phyloP scores from a whole-genome alignment of 192 early-diverging fungal species.

The Coemansia sp. region DNA sequence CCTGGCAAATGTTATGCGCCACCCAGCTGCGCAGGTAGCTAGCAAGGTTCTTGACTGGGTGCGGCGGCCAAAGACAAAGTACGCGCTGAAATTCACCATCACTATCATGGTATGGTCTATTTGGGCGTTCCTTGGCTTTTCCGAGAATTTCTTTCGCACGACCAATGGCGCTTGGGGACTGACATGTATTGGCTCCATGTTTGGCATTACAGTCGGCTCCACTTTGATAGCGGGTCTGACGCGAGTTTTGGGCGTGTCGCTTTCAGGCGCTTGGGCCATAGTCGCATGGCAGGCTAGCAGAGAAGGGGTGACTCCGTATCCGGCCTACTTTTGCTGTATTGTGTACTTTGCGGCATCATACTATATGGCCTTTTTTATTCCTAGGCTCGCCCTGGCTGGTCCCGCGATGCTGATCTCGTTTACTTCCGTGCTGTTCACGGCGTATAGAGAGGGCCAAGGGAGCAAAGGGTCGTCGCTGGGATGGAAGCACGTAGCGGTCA shows the following conservation, averaged over 20 bases:
- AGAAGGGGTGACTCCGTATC: slow-evolving; percentile 13
- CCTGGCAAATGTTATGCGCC: slow-evolving; percentile 24
- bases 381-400: slow-evolving; percentile 17
- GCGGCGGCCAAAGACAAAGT: slow-evolving; percentile 32
- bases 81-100: slow-evolving; percentile 45
- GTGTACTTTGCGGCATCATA: slow-evolving; percentile 38
- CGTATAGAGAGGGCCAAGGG: background rate
- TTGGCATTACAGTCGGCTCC: slow-evolving; percentile 41
- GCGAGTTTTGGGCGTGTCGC: slow-evolving; percentile 22
- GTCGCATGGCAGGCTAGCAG: slow-evolving; percentile 37
- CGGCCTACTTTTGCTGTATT: slow-evolving; percentile 29
- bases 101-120: slow-evolving; percentile 47
- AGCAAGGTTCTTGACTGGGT: slow-evolving; percentile 26
- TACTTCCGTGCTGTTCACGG: slow-evolving; percentile 35
- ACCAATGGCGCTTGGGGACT: slow-evolving; percentile 42
- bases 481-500: slow-evolving; percentile 43
- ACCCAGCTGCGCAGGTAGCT: slow-evolving; percentile 16
- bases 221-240: slow-evolving; percentile 32
- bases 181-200: slow-evolving; percentile 32
- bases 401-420: slow-evolving; percentile 45
- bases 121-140: slow-evolving; percentile 38
- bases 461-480: slow-evolving; percentile 23
- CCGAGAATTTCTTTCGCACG: slow-evolving; percentile 19
- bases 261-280: slow-evolving; percentile 43
- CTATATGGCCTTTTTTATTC: slow-evolving; percentile 31